These are phyloP conservation scores for Pueraria montana DNA, from an alignment of 306 rosid genomes.

Conservation along the genomic window DNA sequence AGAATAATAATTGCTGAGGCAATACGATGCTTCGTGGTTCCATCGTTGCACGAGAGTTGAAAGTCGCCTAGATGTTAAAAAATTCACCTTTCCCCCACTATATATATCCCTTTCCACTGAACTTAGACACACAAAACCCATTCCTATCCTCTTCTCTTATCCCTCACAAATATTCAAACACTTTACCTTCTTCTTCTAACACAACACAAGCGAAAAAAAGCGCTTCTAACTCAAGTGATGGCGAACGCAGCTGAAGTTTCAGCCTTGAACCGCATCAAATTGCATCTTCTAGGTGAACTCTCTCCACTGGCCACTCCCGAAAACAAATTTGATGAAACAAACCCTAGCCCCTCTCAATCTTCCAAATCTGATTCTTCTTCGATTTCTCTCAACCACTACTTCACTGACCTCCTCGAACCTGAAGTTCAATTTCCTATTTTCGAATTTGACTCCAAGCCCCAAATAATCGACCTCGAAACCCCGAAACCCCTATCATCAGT, in stretches of 20 bases:
- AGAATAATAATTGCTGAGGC: conserved; percentile 17
- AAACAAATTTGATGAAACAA: neutral
- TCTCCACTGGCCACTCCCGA: conserved; percentile 57
- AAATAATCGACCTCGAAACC: conserved; percentile 51
- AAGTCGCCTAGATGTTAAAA: neutral
- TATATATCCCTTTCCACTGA: conserved; percentile 48
- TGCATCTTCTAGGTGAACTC: conserved; percentile 73
- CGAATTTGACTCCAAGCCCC: conserved; percentile 58
- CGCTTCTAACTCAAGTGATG: conserved; percentile 47
- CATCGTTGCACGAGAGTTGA: conserved; percentile 31
- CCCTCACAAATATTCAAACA: neutral
- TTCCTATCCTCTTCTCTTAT: neutral
- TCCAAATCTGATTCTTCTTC: conserved; percentile 43
- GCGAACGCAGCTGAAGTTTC: conserved; percentile 55
- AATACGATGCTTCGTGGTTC: conserved; percentile 57
- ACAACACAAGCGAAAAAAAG: too few relatives aligned
- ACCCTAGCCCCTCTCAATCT: conserved; percentile 33
- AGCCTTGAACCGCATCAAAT: conserved; percentile 65
- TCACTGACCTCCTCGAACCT: conserved; percentile 35
- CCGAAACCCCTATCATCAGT: neutral
- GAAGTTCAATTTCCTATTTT: conserved; percentile 30
- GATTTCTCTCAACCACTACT: conserved; percentile 43
- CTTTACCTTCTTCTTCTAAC: neutral
- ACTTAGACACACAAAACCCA: neutral
- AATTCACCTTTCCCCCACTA: neutral